A percentile compares a stretch with the other conserved stretches of the same genome.
Evolutionary conservation across 2,329 filamentous ascomycete species (phyloP).

Genomic region (Onygenales sp.): DNA sequence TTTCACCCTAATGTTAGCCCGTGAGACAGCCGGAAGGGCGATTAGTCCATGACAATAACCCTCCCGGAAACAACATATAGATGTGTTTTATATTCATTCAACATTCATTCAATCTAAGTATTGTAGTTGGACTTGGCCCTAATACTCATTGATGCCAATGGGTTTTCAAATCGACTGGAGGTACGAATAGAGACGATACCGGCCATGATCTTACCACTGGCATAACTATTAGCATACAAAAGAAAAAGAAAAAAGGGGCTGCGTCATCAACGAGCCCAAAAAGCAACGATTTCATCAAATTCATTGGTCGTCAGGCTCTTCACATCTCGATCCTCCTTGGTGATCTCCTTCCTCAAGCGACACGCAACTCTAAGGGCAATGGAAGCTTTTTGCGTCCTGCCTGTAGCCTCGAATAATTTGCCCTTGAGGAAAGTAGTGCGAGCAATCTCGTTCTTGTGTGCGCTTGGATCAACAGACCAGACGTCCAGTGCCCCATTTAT

Average conservation of each 20-base stretch:
- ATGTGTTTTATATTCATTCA: too few relatives aligned
- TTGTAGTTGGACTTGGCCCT: neutral
- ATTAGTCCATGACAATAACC: too few relatives aligned
- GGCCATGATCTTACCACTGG: slow-evolving; percentile 18
- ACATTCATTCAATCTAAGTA: too few relatives aligned
- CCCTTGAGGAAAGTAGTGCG: slow-evolving; percentile 16
- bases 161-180: neutral
- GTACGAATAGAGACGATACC: neutral
- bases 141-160: neutral
- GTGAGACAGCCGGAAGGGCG: too few relatives aligned
- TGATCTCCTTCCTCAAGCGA: slow-evolving; percentile 15
- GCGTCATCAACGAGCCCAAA: slow-evolving; percentile 9
- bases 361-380: slow-evolving; percentile 11
- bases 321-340: slow-evolving; percentile 11
- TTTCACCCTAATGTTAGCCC: too few relatives aligned
- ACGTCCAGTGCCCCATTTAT: slow-evolving; percentile 12
- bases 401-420: slow-evolving; percentile 9
- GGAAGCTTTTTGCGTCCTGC: slow-evolving; percentile 12
- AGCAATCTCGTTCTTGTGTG: slow-evolving; percentile 15
- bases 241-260: neutral
- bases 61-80: too few relatives aligned
- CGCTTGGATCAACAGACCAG: slow-evolving; percentile 11
- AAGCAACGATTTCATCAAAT: slow-evolving; percentile 15
- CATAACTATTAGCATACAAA: neutral
- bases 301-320: slow-evolving; percentile 11